phyloP scores from a whole-genome alignment of 495 filamentous ascomycete genomes.

The Daldinia loculata region DNA sequence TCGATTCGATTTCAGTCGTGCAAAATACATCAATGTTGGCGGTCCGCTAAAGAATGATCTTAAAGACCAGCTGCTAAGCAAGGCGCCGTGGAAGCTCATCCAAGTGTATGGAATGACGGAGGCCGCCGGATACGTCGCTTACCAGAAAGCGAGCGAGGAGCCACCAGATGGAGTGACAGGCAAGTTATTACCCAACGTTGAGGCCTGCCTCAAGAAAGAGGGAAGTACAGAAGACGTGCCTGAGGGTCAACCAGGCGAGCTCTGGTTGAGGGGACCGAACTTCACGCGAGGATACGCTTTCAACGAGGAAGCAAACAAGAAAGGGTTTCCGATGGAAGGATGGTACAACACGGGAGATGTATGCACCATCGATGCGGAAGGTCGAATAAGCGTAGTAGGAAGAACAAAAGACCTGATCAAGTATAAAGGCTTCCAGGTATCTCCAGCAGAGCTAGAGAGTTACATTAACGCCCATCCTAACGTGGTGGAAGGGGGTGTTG shows the following conservation, averaged over 20 bases:
- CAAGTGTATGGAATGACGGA: constrained; percentile 47
- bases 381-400: constrained; percentile 69
- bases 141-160: constrained; percentile 30
- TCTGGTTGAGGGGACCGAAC: constrained; percentile 72
- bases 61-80: constrained; percentile 20
- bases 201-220: constrained; percentile 40
- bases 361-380: constrained; percentile 64
- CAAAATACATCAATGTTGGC: constrained; percentile 39
- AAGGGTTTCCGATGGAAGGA: constrained; percentile 65
- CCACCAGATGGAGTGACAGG: constrained; percentile 36
- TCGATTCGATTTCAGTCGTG: constrained; percentile 37
- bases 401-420: constrained; percentile 76
- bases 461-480: constrained; percentile 67
- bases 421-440: constrained; percentile 76
- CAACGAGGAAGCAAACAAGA: constrained; percentile 63
- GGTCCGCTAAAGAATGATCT: constrained; percentile 34
- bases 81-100: constrained; percentile 37
- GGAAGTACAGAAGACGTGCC: constrained; percentile 57
- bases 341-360: constrained; percentile 75
- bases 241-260: constrained; percentile 66
- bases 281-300: constrained; percentile 73
- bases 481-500: constrained; percentile 74
- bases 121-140: constrained; percentile 44
- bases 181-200: constrained; percentile 35
- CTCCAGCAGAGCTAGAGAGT: constrained; percentile 77